Evolutionary conservation across 352 stramenopile genomes (phyloP), one percentile per base, ranked within the genome.

Genomic region (Bremia lactucae): DNA sequence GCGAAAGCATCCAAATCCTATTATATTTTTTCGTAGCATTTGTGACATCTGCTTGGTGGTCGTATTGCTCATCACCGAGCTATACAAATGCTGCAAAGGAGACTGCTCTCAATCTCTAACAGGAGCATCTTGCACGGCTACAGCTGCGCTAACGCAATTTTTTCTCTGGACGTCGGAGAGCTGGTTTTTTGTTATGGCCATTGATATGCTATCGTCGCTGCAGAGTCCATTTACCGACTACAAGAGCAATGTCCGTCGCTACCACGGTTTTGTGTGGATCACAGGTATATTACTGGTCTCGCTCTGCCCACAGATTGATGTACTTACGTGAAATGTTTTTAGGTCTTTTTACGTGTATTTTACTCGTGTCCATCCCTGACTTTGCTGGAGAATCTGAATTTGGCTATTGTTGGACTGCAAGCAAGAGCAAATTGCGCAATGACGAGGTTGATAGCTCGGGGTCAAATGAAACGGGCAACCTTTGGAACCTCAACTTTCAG

Each of bases 151-250:
- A 6, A 92, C 78, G 25, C 77, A 92, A 63, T 83, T 92, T 48
- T 90, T 90, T 42, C 55, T 92, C n/a, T 87, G 79, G 71, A 77
- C 65, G 10, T 89, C 80, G 7, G 80, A 92, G 53, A 87, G 75
- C 46, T 92, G 80, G 80, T 92, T 92, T 48, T 87, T 87, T 40
- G 76, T 92, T 43, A 92, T 92, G 80, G 72, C 80, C 14, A 87
- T 89, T 44, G 80, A 92, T 49, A 87, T 92, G 75, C 55, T 86
- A 25, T 83, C 68, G 28, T 88, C 75, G 25, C 57, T 92, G 22
- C 73, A 87, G 55, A 92, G 78, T 68, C 80, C 80, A 4, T 92
- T 92, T 49, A 92, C 80, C 6, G 77, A 92, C 61, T 92, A 87
- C 64, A 89, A 87, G 61, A 66, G 46, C 41, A 92, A 92, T 33